Conservation (phyloP, 345 rosid genomes). For the Eucalyptus curtisii region DNA sequence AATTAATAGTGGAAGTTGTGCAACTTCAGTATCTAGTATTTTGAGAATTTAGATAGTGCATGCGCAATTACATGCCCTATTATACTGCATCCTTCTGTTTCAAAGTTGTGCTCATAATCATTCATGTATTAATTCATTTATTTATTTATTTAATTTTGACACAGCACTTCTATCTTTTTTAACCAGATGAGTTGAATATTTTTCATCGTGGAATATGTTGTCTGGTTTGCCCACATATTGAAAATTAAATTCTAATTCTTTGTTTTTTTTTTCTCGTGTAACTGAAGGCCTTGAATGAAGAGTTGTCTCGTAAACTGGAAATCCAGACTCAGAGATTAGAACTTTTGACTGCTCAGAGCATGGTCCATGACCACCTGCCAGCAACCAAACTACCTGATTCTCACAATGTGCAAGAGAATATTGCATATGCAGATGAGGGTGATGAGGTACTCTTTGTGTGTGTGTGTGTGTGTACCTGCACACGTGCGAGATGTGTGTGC, state of each 20-base stretch:
- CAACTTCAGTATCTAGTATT: not conserved
- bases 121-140: not conserved
- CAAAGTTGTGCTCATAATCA: not conserved
- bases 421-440: constrained; percentile 91
- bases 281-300: constrained; percentile 75
- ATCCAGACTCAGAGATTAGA: constrained; percentile 91
- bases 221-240: not conserved
- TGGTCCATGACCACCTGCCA: constrained; percentile 39
- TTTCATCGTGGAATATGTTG: not conserved
- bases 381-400: constrained; percentile 42
- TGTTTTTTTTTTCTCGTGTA: not conserved
- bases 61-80: not conserved
- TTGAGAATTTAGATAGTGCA: not conserved
- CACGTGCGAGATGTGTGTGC: not conserved
- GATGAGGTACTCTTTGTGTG: constrained; percentile 57
- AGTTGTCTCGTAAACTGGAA: constrained; percentile 79
- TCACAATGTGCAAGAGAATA: constrained; percentile 27
- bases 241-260: not conserved
- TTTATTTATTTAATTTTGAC: not conserved
- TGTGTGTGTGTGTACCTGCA: too few species aligned
- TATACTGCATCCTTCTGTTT: not conserved
- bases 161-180: not conserved
- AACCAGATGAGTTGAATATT: not conserved
- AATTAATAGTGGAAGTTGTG: not conserved
- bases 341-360: constrained; percentile 74